Conservation (phyloP, 1,284 basidiomycete species). For the Austroboletus sp. region DNA sequence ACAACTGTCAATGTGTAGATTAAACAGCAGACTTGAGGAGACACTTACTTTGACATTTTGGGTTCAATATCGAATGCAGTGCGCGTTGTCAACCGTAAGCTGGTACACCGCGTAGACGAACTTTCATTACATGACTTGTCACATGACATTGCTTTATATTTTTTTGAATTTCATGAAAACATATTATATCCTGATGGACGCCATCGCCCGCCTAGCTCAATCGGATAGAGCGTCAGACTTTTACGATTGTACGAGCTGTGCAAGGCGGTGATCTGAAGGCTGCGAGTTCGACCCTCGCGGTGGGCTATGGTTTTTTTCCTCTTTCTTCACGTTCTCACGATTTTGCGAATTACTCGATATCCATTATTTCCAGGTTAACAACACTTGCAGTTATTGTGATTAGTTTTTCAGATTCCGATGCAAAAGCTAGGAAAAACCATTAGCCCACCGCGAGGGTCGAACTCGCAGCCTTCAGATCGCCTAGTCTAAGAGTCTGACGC, state of each 20-base stretch:
- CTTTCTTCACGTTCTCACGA: no score
- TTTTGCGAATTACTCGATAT: no score
- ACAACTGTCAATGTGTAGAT: neutral
- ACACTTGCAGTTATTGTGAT: no score
- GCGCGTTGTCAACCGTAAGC: no score
- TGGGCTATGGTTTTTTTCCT: conserved; percentile 46
- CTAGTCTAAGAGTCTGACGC: conserved; percentile 62
- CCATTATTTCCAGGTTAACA: no score
- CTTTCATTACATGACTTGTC: conserved; percentile 14
- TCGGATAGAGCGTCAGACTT: conserved; percentile 83
- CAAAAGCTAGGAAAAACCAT: neutral
- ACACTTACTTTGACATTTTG: conserved; percentile 12
- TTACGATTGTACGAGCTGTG: conserved; percentile 22
- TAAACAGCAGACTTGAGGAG: neutral
- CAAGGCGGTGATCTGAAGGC: conserved; percentile 60
- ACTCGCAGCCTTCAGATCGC: conserved; percentile 82
- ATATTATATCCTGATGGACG: no score
- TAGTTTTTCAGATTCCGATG: no score
- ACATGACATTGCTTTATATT: neutral
- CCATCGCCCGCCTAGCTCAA: conserved; percentile 72
- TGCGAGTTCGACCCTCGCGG: conserved; percentile 89
- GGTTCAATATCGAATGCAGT: neutral
- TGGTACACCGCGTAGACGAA: conserved; percentile 9
- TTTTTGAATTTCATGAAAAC: no score
- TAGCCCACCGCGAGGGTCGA: conserved; percentile 89